Evolutionary conservation across 106 monocot genomes (phyloP).

Genomic region (Acorus calamus): DNA sequence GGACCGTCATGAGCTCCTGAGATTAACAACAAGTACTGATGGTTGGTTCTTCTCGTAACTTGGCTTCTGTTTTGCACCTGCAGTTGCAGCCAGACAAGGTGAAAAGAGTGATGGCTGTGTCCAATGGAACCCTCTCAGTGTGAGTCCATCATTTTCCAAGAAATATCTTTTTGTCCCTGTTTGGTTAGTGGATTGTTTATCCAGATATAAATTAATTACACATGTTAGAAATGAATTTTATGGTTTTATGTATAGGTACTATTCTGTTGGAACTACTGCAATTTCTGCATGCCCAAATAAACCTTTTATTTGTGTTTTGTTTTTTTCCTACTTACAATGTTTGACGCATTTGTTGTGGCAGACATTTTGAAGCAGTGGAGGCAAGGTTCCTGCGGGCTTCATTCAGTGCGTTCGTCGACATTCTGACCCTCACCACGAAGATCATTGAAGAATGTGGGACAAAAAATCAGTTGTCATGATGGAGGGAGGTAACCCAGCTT

Average conservation of each 20-base stretch:
- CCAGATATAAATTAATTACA: no score
- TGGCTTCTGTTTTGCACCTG: background rate
- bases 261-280: no score
- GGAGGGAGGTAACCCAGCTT: no score
- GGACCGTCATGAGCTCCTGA: no score
- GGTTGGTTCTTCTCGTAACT: background rate
- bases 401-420: constrained; percentile 68
- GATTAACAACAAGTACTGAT: background rate
- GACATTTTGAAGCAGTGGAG: constrained; percentile 82
- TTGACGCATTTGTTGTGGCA: constrained; percentile 6
- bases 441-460: constrained; percentile 59
- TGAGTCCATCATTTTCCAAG: constrained; percentile 23
- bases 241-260: no score
- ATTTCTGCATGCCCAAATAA: no score
- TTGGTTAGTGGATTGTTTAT: background rate
- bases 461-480: background rate
- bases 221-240: no score
- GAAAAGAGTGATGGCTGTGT: constrained; percentile 56
- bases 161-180: no score
- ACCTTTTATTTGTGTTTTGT: background rate
- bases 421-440: constrained; percentile 55
- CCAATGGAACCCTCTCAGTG: constrained; percentile 64
- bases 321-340: background rate
- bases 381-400: constrained; percentile 87
- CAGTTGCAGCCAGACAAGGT: constrained; percentile 98